Base-by-base conservation (phyloP, 306 rosid genomes). In the Malus fusca region DNA sequence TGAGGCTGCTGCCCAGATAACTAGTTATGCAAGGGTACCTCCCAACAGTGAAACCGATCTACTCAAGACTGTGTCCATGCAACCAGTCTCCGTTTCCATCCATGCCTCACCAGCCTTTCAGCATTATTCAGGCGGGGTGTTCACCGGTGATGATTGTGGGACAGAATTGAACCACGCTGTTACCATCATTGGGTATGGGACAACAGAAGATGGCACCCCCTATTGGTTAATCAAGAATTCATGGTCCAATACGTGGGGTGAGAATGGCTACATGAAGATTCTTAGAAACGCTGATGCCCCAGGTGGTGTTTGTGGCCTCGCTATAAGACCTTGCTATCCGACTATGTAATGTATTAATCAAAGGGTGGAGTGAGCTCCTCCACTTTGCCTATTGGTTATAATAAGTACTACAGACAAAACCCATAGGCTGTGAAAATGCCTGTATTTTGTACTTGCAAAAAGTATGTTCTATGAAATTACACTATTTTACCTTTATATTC, bases 11-110 rank as follows among this genome's bases (percentile, higher is more conserved):
- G 82, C 76, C 58, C 18, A 11, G 4, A 52, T 52, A 18, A 52
- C 22, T 52, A 82, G 80, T 6, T 79, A 76, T 17, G 84, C 82
- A 33, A 80, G 76, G 77, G 78, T 82, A 4, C 82, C 88, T 4
- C 22, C 76, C 23, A 85, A 82, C 48, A 77, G 35, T 52, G 86
- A 82, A 58, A 31, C 35, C 3, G 86, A 80, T 21, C 46, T 79
- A 8, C 83, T 76, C 25, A 79, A 76, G 5, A 62, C 85, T 31
- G 78, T 82, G 3, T 78, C 80, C 2, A 73, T 75, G 68, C 85
- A 79, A 74, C 80, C 83, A 22, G 55, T 86, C 59, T 83, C 89
- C 13, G 78, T 83, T 0, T 82, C 84, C 63, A 84, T 86, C 26
- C 72, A 81, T 64, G 86, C 90, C 62, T 51, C 48, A 43, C 48